phyloP scores from a whole-genome alignment of 1,284 basidiomycete genomes.

The Singerocomus inundabilis region DNA sequence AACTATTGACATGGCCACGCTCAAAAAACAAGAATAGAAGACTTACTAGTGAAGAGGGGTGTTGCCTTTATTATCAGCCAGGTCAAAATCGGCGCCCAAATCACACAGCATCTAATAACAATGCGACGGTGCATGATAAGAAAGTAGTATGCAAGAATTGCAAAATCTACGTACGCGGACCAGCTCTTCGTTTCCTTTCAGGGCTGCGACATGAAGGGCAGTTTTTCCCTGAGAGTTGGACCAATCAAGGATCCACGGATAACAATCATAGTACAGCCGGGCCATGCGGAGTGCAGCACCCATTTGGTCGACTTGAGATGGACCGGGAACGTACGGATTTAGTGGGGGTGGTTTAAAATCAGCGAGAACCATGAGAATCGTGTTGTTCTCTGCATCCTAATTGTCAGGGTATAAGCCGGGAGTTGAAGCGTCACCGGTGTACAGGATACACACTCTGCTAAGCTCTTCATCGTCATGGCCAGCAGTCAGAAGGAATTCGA shows the following conservation, averaged over 20 bases:
- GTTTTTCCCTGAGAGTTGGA: slow-evolving; percentile 86
- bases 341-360: slow-evolving; percentile 61
- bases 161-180: slow-evolving; percentile 59
- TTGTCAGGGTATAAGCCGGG: slow-evolving; percentile 14
- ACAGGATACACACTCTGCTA: slow-evolving; percentile 65
- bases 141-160: slow-evolving; percentile 13
- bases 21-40: not conserved
- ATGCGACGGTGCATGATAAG: slow-evolving; percentile 19
- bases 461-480: slow-evolving; percentile 91
- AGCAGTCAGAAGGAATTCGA: slow-evolving; percentile 79
- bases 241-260: slow-evolving; percentile 86
- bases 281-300: slow-evolving; percentile 78
- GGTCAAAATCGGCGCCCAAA: slow-evolving; percentile 81
- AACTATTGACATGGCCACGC: slow-evolving; percentile 11
- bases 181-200: slow-evolving; percentile 87
- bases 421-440: not conserved
- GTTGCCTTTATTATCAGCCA: slow-evolving; percentile 89
- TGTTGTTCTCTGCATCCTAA: slow-evolving; percentile 88
- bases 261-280: slow-evolving; percentile 75
- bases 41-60: slow-evolving; percentile 90
- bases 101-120: slow-evolving; percentile 77
- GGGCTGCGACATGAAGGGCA: slow-evolving; percentile 82
- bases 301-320: slow-evolving; percentile 58
- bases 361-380: slow-evolving; percentile 84
- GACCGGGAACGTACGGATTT: slow-evolving; percentile 45